These are phyloP conservation scores for Orbilia oligospora DNA, from an alignment of 2,329 filamentous ascomycete species.

Conservation along the genomic window DNA sequence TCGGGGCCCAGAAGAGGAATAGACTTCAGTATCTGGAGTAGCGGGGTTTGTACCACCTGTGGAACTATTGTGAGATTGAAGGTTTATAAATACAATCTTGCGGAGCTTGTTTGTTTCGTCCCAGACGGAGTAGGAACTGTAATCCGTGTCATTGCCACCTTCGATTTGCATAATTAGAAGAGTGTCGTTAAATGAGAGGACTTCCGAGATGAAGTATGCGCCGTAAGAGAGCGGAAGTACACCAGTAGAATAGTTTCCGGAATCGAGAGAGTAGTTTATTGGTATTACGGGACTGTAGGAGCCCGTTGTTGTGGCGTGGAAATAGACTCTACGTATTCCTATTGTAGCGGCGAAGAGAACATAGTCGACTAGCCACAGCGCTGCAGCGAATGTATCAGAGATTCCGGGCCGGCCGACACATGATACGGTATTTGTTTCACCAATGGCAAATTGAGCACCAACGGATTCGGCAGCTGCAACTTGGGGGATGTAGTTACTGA, in stretches of 20 bases:
- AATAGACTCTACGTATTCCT: slow-evolving; percentile 62
- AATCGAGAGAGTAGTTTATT: slow-evolving; percentile 3
- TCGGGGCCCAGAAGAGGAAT: slow-evolving; percentile 21
- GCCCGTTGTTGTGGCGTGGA: slow-evolving; percentile 63
- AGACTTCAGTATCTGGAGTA: slow-evolving; percentile 22
- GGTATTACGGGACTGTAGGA: slow-evolving; percentile 48
- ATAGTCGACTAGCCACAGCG: slow-evolving; percentile 64
- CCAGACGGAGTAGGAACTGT: slow-evolving; percentile 54
- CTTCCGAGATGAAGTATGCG: slow-evolving; percentile 51
- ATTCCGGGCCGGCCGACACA: slow-evolving; percentile 63
- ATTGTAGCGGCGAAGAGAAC: slow-evolving; percentile 62
- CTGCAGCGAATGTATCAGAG: slow-evolving; percentile 63
- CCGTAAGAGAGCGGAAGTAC: slow-evolving; percentile 51
- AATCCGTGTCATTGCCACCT: slow-evolving; percentile 35
- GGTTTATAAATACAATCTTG: slow-evolving; percentile 56
- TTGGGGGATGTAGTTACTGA: slow-evolving; percentile 45
- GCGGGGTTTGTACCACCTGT: slow-evolving; percentile 22
- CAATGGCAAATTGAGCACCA: slow-evolving; percentile 63
- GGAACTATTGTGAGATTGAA: slow-evolving; percentile 42
- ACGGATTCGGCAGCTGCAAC: slow-evolving; percentile 39
- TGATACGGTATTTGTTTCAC: slow-evolving; percentile 65
- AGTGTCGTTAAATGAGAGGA: slow-evolving; percentile 39
- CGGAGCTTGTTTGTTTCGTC: slow-evolving; percentile 41
- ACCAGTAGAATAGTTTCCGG: slow-evolving; percentile 25
- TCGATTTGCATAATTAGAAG: slow-evolving; percentile 37